A percentile compares a stretch with the other conserved stretches of the same genome.
Conservation (phyloP, 352 stramenopile genomes). For the Phytopythium oedochilum region DNA sequence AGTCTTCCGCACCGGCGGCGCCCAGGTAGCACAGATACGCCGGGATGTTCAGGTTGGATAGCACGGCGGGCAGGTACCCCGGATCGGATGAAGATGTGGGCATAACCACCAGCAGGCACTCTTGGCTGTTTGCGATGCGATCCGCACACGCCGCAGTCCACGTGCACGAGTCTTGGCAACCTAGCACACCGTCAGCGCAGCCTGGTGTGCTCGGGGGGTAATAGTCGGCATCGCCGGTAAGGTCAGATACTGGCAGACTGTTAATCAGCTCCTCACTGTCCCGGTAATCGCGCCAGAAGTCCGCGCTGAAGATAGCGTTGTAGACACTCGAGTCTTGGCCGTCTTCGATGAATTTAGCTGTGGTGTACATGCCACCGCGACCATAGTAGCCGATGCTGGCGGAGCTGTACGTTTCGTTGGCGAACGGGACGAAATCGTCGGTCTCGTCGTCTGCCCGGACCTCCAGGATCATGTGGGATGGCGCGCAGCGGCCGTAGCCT, state of each 20-base stretch:
- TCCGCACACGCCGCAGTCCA: conserved; percentile 34
- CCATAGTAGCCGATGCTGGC: conserved; percentile 37
- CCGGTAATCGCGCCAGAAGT: conserved; percentile 50
- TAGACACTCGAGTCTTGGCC: conserved; percentile 12
- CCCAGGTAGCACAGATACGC: conserved; percentile 43
- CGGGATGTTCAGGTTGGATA: conserved; percentile 33
- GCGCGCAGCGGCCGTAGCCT: conserved; percentile 16
- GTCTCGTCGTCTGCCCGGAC: conserved; percentile 9
- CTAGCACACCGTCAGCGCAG: conserved; percentile 23
- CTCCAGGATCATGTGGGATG: conserved; percentile 27
- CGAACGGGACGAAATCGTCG: conserved; percentile 9
- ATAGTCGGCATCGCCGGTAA: conserved; percentile 16
- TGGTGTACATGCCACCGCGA: conserved; percentile 34
- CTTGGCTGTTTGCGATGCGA: conserved; percentile 15
- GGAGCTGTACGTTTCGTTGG: conserved; percentile 28
- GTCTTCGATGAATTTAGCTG: conserved; percentile 24
- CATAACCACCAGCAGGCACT: conserved; percentile 44
- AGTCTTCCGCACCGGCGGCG: conserved; percentile 11
- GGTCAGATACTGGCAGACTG: conserved; percentile 13
- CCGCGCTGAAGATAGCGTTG: conserved; percentile 4
- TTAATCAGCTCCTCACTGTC: conserved; percentile 23
- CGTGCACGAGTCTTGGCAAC: conserved; percentile 38
- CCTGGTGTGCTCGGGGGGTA: conserved; percentile 19
- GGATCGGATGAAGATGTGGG: conserved; percentile 26
- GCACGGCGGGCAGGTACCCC: conserved; percentile 34